Conservation (phyloP, 805 yeast species). For the Cyberlindnera suaveolens region DNA sequence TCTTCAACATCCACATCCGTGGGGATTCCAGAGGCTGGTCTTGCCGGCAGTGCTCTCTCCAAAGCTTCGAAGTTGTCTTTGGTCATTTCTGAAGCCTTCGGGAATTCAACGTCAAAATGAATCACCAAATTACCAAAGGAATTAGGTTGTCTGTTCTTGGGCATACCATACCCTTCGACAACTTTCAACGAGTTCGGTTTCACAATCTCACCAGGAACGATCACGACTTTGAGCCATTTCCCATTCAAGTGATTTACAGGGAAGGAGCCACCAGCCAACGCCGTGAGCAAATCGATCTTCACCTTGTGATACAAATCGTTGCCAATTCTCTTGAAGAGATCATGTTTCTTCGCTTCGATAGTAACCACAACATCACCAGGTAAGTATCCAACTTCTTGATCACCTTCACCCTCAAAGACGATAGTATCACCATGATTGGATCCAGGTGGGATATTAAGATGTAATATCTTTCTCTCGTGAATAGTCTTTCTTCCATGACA, state of each 20-base stretch:
- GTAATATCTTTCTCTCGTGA: conserved; percentile 43
- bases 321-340: conserved; percentile 34
- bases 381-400: conserved; percentile 49
- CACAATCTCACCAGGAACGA: conserved; percentile 46
- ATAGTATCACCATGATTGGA: conserved; percentile 45
- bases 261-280: conserved; percentile 49
- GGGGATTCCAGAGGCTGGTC: conserved; percentile 56
- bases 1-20: conserved; percentile 55
- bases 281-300: conserved; percentile 45
- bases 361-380: conserved; percentile 67
- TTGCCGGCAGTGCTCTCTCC: conserved; percentile 72
- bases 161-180: conserved; percentile 57
- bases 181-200: conserved; percentile 42
- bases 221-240: conserved; percentile 31
- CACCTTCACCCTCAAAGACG: conserved; percentile 54
- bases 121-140: conserved; percentile 49
- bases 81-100: conserved; percentile 52
- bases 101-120: conserved; percentile 54
- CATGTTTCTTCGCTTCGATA: conserved; percentile 32
- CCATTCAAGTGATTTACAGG: conserved; percentile 33
- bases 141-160: conserved; percentile 24
- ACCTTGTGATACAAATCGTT: conserved; percentile 39
- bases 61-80: conserved; percentile 65
- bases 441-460: conserved; percentile 52
- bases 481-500: conserved; percentile 42